Base-by-base conservation (phyloP, 169 alveolate genomes). In the Babesia ovata region DNA sequence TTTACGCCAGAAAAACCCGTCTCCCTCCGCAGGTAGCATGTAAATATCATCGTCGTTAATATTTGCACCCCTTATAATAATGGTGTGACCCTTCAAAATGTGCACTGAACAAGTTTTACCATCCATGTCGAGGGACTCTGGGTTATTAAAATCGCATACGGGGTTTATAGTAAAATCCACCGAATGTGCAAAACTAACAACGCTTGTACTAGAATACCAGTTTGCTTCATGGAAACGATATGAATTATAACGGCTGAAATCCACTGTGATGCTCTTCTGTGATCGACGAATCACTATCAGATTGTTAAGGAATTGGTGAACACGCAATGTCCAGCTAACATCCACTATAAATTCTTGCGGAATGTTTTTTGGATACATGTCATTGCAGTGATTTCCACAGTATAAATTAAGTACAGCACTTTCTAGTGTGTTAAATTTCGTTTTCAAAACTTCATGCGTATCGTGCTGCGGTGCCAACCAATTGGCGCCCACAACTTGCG, bases 21-120 rank as follows among this genome's bases (percentile, higher is more conserved):
- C 1, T 33, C 29, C 45, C 1, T 6, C 4, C 4, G 0, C 19
- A 11, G 70, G 70, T 36, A 36, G 22, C 70, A 61, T 8, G 13
- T 26, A 1, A 17, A 61, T 4, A 2, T 13, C 14, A 2, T 2
- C 24, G 1, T 9, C 44, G 0, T 44, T 16, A 9, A 0, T 4
- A 26, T 13, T 26, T 10, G 16, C 42, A 13, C 73, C 73, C 26
- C 73, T 45, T 13, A 63, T 44, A 7, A 28, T 63, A 46, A 63
- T 48, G 36, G 0, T 1, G 11, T 63, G 49, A 4, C 48, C n/a
- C 2, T 11, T 11, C 2, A 49, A 4, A 11, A 63, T 7, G 28
- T 46, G 46, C 6, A 67, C 56, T 7, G 76, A 36, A 36, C 76
- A 67, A 13, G 76, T 67, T 21, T 22, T 53, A 12, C 66, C 65